Evolutionary conservation across 176 grass and related monocot genomes (phyloP).

Genomic region (Ampelocalamus luodianensis): DNA sequence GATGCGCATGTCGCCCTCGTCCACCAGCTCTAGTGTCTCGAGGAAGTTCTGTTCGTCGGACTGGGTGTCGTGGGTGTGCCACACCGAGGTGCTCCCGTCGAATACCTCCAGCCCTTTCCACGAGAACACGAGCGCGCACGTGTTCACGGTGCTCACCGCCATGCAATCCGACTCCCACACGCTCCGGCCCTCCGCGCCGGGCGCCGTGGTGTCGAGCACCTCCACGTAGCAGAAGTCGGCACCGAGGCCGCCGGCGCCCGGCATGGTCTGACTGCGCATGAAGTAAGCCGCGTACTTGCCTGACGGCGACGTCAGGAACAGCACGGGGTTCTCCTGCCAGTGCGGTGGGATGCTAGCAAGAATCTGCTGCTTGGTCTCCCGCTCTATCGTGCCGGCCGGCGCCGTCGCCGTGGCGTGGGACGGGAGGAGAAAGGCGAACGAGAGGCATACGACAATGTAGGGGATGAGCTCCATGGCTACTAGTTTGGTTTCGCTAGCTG

Average conservation of each 20-base stretch:
- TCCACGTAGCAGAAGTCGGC: slow-evolving; percentile 93
- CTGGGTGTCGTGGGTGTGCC: slow-evolving; percentile 62
- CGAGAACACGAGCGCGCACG: slow-evolving; percentile 77
- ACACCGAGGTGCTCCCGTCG: slow-evolving; percentile 81
- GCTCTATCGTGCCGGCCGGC: slow-evolving; percentile 56
- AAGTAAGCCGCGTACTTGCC: slow-evolving; percentile 77
- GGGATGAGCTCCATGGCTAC: slow-evolving; percentile 39
- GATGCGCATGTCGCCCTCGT: slow-evolving; percentile 95
- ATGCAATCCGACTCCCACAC: slow-evolving; percentile 96
- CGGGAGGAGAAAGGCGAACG: slow-evolving; percentile 27
- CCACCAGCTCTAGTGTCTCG: slow-evolving; percentile 74
- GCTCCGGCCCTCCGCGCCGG: slow-evolving; percentile 49
- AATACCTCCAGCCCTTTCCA: slow-evolving; percentile 83
- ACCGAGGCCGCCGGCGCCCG: slow-evolving; percentile 72
- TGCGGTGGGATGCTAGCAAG: slow-evolving; percentile 76
- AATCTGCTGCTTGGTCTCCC: slow-evolving; percentile 84
- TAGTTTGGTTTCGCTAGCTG: not conserved
- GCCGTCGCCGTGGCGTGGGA: slow-evolving; percentile 12
- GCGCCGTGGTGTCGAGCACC: slow-evolving; percentile 59
- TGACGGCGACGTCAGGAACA: slow-evolving; percentile 73
- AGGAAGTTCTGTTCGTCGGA: slow-evolving; percentile 65
- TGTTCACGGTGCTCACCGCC: slow-evolving; percentile 72
- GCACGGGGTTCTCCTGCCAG: slow-evolving; percentile 51
- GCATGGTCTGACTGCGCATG: slow-evolving; percentile 54
- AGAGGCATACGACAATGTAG: slow-evolving; percentile 27